These are phyloP conservation scores for Phylloporus arenicola DNA, from an alignment of 768 basidiomycete genomes.

Conservation along the genomic window DNA sequence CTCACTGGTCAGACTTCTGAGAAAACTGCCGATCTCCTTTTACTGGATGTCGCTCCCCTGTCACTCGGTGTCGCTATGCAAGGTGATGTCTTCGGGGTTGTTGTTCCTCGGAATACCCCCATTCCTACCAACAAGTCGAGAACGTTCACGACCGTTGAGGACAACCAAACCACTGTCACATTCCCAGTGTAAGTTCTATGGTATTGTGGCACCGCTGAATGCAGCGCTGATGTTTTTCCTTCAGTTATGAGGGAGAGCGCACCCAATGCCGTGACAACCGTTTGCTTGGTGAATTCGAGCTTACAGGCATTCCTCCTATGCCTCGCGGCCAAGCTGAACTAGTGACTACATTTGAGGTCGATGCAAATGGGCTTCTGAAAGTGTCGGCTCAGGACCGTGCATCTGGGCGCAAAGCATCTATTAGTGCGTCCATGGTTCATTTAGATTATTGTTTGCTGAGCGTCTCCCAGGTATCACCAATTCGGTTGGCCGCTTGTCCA, in stretches of 20 bases:
- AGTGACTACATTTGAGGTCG: slow-evolving; percentile 98
- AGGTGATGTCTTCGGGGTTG: slow-evolving; percentile 99
- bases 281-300: slow-evolving; percentile 98
- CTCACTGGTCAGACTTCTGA: slow-evolving; percentile 98
- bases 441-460: slow-evolving; percentile 1
- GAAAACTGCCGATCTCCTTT: slow-evolving; percentile 96
- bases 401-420: slow-evolving; percentile 97
- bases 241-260: slow-evolving; percentile 95
- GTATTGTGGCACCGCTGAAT: background rate
- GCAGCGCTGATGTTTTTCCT: slow-evolving; percentile 8
- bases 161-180: slow-evolving; percentile 99
- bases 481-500: slow-evolving; percentile 97
- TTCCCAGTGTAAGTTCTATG: slow-evolving; percentile 86
- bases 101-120: slow-evolving; percentile 98
- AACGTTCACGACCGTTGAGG: slow-evolving; percentile 99
- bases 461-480: slow-evolving; percentile 78
- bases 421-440: slow-evolving; percentile 53
- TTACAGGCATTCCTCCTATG: slow-evolving; percentile 98
- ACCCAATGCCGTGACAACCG: slow-evolving; percentile 99
- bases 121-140: slow-evolving; percentile 99
- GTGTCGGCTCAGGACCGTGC: slow-evolving; percentile 98
- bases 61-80: slow-evolving; percentile 99
- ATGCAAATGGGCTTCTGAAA: slow-evolving; percentile 98
- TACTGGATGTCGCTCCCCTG: slow-evolving; percentile 97
- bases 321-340: slow-evolving; percentile 99